Evolutionary conservation across 148 eudicot genomes (phyloP).

Genomic region (Dianthus caryophyllus): DNA sequence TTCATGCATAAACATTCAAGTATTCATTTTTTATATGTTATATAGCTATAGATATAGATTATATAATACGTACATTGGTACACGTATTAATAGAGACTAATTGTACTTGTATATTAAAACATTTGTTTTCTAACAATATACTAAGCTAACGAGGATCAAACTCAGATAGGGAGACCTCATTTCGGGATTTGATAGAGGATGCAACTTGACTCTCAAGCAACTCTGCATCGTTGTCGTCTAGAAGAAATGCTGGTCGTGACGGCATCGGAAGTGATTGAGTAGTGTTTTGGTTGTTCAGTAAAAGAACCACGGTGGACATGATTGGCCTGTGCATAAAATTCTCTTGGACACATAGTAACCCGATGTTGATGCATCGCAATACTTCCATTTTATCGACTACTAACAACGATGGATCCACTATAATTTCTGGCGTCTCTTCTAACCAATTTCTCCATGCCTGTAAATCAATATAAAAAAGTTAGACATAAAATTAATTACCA

Average conservation of each 20-base stretch:
- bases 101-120: no score
- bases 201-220: no score
- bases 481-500: no score
- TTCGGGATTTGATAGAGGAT: not conserved
- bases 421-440: slow-evolving; percentile 24
- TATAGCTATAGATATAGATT: no score
- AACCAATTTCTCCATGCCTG: slow-evolving; percentile 53
- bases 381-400: slow-evolving; percentile 10
- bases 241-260: slow-evolving; percentile 23
- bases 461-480: no score
- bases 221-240: not conserved
- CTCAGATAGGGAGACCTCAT: not conserved
- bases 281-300: slow-evolving; percentile 22
- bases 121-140: no score
- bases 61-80: no score
- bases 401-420: slow-evolving; percentile 27
- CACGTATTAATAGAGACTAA: no score
- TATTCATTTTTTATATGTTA: no score
- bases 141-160: slow-evolving; percentile 4
- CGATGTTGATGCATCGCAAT: slow-evolving; percentile 33
- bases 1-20: no score
- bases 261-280: slow-evolving; percentile 20
- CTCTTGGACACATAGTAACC: slow-evolving; percentile 37
- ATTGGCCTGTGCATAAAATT: slow-evolving; percentile 30
- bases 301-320: slow-evolving; percentile 27